phyloP scores from a whole-genome alignment of 495 filamentous ascomycete genomes.

The Xylaria venustula region DNA sequence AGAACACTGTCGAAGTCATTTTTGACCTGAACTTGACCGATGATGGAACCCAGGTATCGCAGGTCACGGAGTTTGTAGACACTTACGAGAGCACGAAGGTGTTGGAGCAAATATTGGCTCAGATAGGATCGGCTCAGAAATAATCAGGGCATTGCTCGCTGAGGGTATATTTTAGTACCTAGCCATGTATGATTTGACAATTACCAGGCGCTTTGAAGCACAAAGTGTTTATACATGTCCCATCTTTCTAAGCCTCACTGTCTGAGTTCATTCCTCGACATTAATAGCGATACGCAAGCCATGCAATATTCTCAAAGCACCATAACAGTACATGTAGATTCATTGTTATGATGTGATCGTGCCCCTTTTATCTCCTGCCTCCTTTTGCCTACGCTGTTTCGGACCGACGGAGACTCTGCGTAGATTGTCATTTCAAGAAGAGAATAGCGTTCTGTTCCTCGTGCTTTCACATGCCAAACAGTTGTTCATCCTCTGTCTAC shows the following conservation, averaged over 20 bases:
- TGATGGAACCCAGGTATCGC: constrained; percentile 6
- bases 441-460: not conserved
- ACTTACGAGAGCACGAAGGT: constrained; percentile 8
- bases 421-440: not conserved
- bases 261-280: too few species aligned
- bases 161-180: too few species aligned
- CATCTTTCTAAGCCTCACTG: too few species aligned
- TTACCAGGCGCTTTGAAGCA: not conserved
- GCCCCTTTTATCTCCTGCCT: too few species aligned
- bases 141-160: not conserved
- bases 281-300: too few species aligned
- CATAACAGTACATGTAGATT: too few species aligned
- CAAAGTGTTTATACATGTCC: too few species aligned
- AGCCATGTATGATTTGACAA: not conserved
- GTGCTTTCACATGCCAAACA: not conserved
- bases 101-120: constrained; percentile 7
- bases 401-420: too few species aligned
- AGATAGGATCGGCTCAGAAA: not conserved
- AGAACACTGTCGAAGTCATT: not conserved
- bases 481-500: not conserved
- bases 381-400: too few species aligned
- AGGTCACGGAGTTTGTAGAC: constrained; percentile 6
- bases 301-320: too few species aligned
- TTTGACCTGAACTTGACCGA: constrained; percentile 10
- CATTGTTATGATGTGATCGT: too few species aligned